These are phyloP conservation scores for Apostasia shenzhenica DNA, from an alignment of 106 monocot genomes.

Conservation along the genomic window DNA sequence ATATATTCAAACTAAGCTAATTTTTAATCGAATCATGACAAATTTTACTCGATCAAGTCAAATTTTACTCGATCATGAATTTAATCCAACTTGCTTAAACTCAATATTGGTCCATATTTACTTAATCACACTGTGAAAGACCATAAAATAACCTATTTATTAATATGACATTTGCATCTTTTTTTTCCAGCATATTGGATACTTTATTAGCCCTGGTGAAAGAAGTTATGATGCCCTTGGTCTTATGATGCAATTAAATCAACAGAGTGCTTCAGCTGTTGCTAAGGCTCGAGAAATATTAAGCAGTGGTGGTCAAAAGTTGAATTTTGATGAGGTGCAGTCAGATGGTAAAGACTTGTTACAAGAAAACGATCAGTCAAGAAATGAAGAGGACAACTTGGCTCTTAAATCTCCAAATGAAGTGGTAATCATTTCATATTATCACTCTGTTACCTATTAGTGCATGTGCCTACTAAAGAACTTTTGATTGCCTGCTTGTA, in stretches of 20 bases:
- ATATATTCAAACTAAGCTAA: no score
- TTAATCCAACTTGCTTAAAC: no score
- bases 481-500: no score
- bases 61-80: no score
- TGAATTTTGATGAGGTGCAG: background rate
- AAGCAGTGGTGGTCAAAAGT: slow-evolving; percentile 6
- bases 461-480: no score
- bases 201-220: slow-evolving; percentile 39
- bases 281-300: slow-evolving; percentile 43
- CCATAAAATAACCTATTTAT: no score
- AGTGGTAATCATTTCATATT: slow-evolving; percentile 8
- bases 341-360: background rate
- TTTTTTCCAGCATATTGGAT: slow-evolving; percentile 33
- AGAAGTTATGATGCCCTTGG: slow-evolving; percentile 47
- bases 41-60: no score
- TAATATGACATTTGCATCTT: no score
- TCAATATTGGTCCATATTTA: no score
- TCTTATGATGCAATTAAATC: slow-evolving; percentile 33
- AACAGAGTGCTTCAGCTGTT: slow-evolving; percentile 31
- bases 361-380: slow-evolving; percentile 11
- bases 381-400: slow-evolving; percentile 12
- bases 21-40: no score
- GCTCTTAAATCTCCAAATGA: slow-evolving; percentile 6
- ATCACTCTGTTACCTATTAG: no score
- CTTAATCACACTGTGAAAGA: no score